phyloP scores from a whole-genome alignment of 2,329 filamentous ascomycete genomes.

The Nigrograna mackinnonii region DNA sequence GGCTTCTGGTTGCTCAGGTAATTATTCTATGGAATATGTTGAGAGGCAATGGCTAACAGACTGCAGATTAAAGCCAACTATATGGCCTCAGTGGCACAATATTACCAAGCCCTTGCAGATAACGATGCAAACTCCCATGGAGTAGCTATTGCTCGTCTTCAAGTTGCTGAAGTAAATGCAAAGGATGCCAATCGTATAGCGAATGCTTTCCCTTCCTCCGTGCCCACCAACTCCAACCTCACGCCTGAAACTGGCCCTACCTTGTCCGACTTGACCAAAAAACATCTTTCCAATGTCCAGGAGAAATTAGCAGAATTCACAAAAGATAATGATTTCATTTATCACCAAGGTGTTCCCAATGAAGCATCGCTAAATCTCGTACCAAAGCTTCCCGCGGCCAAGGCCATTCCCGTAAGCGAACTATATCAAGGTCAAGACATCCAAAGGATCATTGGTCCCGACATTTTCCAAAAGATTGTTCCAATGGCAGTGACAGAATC shows the following conservation, averaged over 20 bases:
- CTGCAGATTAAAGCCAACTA: constrained; percentile 74
- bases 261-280: constrained; percentile 80
- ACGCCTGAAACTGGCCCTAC: constrained; percentile 75
- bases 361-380: constrained; percentile 82
- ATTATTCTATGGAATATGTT: constrained; percentile 18
- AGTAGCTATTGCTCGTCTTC: constrained; percentile 78
- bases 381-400: constrained; percentile 89
- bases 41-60: constrained; percentile 22
- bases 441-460: constrained; percentile 92
- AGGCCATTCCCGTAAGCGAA: constrained; percentile 95
- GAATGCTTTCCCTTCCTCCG: constrained; percentile 77
- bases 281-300: constrained; percentile 79
- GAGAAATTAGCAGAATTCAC: constrained; percentile 75
- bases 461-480: constrained; percentile 95
- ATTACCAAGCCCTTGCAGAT: constrained; percentile 90
- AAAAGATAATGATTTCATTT: constrained; percentile 98
- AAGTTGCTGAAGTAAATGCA: constrained; percentile 76
- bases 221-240: constrained; percentile 82
- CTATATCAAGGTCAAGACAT: constrained; percentile 97
- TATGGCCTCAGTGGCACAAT: constrained; percentile 84
- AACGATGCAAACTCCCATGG: constrained; percentile 88
- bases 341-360: constrained; percentile 87
- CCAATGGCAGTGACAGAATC: constrained; percentile 96
- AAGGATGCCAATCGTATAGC: constrained; percentile 79
- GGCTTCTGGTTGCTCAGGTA: constrained; percentile 82